Base-by-base conservation (phyloP, 148 eudicot species). In the Rhododendron griersonianum region DNA sequence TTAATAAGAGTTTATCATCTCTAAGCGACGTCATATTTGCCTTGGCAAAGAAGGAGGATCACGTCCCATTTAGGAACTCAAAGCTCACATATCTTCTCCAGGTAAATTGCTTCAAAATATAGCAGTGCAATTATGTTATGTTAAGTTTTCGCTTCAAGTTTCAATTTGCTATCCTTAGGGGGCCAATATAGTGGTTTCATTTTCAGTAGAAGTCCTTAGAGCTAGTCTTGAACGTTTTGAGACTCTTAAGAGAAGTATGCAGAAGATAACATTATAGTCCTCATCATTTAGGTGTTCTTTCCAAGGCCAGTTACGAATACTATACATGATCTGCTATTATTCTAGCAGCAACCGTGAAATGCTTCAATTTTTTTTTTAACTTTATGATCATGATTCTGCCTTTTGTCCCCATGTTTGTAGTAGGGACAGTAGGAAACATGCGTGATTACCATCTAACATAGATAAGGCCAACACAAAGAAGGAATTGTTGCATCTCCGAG, bases 41-140 rank as follows among this genome's bases (percentile, higher is more conserved):
- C 69, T 87, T 96, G 88, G 98, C 94, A 75, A 96, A 95, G 89
- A 92, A 95, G 90, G 99, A 96, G 81, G 99, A 96, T 83, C 96
- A 96, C 83, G 91, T 96, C 59, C 98, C 99, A 19, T 96, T 92
- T 84, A 91, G 99, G 86, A 96, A 96, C 93, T 96, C 99, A 76
- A 96, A 96, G 88, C 91, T 95, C 55, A 96, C 99, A 3, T 96
- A 96, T 91, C 99, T 96, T 89, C 98, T 96, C 80, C 98, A 96
- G 98, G 99, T 96, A 93, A 87, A 63, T 75, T 15, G 57, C 84
- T 78, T 57, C 59, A 16, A 39, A 83, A 5, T 2, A 84, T 2
- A 63, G 18, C 75, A 41, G 11, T 65, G 25, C 57, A 16, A 45
- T 41, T 23, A 44, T 45, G 41, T 15, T 25, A 15, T 7, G 41